These are phyloP conservation scores for Alectoria sarmentosa DNA, from an alignment of 495 filamentous ascomycete species.

Conservation along the genomic window DNA sequence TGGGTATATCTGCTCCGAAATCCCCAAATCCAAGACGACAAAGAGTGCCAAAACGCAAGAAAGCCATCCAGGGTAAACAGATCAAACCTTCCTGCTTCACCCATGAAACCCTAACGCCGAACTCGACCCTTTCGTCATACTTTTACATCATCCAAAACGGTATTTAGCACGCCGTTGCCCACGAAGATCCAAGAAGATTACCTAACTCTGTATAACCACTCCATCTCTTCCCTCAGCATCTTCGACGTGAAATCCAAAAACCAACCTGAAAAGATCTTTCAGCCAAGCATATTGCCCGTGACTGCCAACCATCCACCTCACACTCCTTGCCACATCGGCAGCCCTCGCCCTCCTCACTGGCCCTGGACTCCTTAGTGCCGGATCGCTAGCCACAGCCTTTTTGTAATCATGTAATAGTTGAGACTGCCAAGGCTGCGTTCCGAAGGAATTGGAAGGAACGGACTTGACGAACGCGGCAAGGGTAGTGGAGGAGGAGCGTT, in stretches of 20 bases:
- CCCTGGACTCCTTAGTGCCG: conserved; percentile 51
- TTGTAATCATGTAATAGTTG: conserved; percentile 70
- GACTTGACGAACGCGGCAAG: conserved; percentile 66
- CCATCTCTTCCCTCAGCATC: conserved; percentile 43
- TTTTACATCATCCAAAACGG: not conserved
- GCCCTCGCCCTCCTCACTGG: conserved; percentile 51
- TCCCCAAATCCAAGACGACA: not conserved
- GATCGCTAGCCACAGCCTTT: conserved; percentile 62
- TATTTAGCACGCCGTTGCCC: not conserved
- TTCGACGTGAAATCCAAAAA: conserved; percentile 75
- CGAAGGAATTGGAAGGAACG: conserved; percentile 72
- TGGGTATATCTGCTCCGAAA: conserved; percentile 4
- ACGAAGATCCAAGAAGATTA: not conserved
- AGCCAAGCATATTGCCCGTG: conserved; percentile 63
- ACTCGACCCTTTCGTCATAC: not conserved
- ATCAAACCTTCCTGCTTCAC: not conserved
- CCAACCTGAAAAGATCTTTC: conserved; percentile 71
- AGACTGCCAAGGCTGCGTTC: conserved; percentile 59
- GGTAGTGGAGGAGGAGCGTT: conserved; percentile 31
- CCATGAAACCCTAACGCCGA: too few relatives aligned
- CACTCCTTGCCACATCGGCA: conserved; percentile 64
- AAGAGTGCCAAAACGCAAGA: not conserved
- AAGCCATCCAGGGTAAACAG: not conserved
- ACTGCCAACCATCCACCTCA: conserved; percentile 61
- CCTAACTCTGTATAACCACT: conserved; percentile 22